Base-by-base conservation (phyloP, 2,329 filamentous ascomycete species). In the Ceratocystis papillata region DNA sequence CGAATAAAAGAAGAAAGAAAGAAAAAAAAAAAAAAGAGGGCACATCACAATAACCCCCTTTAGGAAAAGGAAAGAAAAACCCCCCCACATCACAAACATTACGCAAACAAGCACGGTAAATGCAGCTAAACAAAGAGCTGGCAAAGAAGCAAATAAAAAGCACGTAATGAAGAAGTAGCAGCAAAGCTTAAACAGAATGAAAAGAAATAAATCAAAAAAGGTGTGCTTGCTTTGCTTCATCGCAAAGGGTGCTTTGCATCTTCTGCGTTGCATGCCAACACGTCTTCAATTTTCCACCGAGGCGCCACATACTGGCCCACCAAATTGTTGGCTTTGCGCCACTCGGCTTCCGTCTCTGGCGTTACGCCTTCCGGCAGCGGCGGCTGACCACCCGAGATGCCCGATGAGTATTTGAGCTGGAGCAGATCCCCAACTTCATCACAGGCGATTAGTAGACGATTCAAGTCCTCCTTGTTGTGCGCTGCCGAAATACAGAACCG, bases 401-500 rank as follows among this genome's bases (percentile, higher is more conserved):
- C 94, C 15, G 89, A 95, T n/a, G 91, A 96, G 78, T 96, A 96
- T 79, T 96, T 97, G 74, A 99, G 82, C 76, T 97, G 92, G 66
- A 99, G 79, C 25, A 96, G 83, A 70, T 96, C 90, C 67, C 93
- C 92, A 66, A 96, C 86, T 76, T 97, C 89, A 73, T 97, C 90
- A 72, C 93, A 97, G 17, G 94, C 94, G 3, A 85, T 81, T 63
- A 99, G 79, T 67, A 99, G 79, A 62, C 93, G 86, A 75, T 99
- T 94, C 72, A 99, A 83, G 74, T 99, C 94, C 63, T 99, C 94
- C 80, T 99, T 99, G 77, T 95, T 99, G 79, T 99, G 94, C 1
- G 94, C 90, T 1, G 94, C 87, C 2, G 91, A 96, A 64, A 99
- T 86, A 74, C 94, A 99, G 83, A 99, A 96, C 61, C 94, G 88